Evolutionary conservation across 805 yeast species (phyloP), one percentile per base, ranked within the genome.

Genomic region (Candida rishiriensis): DNA sequence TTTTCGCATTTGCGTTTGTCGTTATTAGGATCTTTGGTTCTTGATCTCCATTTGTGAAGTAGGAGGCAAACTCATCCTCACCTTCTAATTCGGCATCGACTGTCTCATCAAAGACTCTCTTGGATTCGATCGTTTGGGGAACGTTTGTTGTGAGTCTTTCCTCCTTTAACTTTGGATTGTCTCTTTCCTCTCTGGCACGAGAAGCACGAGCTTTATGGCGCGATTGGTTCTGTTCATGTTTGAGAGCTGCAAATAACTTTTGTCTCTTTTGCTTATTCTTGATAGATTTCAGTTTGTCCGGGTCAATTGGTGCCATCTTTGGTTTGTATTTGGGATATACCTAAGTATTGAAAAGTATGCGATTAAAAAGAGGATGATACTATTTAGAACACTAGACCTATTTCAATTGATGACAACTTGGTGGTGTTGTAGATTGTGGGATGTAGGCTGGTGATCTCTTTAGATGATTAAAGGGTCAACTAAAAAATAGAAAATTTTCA

Each of bases 21-120:
- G 99, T 93, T 43, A 93, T 69, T 44, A 93, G 72, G 38, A 93
- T 85, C 64, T 93, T 93, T 38, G 99, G 98, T 41, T 82, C 81
- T 49, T 72, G 63, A 13, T 54, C 57, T 36, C 73, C 72, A 17
- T 69, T 68, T 34, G 56, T 51, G 57, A 84, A 85, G 57, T 81
- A 81, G 29, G 66, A 61, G 32, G 71, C 75, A 60, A 86, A 86
- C 56, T 79, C 83, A 54, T 79, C 85, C 48, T 81, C 81, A 29
- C 81, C 81, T 59, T 76, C 83, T 16, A 76, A 63, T 47, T 78
- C 84, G 44, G 61, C 59, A 29, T 68, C 71, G 15, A 88, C 83
- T 1, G 96, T 86, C 63, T 90, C 97, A 61, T 89, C 97, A 54
- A 65, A 89, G 1, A 83, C 91, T 60, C 97, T 72, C 72, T 85